Evolutionary conservation across 2,329 filamentous ascomycete species (phyloP), one percentile per base, ranked within the genome.

Genomic region (Diplodia corticola): DNA sequence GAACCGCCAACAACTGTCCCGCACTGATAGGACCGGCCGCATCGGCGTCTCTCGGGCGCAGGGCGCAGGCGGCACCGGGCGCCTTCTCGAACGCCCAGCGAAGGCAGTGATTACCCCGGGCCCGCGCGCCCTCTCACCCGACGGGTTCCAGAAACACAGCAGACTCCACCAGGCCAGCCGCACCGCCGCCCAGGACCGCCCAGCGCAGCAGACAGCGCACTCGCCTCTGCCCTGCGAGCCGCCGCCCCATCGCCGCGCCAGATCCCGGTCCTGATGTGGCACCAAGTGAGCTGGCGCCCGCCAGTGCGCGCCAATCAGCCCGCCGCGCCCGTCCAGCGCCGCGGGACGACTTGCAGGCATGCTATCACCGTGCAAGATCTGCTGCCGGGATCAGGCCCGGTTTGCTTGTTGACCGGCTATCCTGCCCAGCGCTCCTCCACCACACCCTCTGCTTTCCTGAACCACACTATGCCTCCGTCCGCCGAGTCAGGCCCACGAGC

Each of bases 321-420:
- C 28, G 57, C 57, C 28, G n/a, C 40, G 17, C 57, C 28, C 44
- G 7, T 17, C 35, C 44, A 6, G 22, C 57, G 17, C 28, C 6
- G 28, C 57, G 57, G 57, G 57, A 61, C 49, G 57, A n/a, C 44
- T 44, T 61, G 57, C 57, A 61, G 57, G 57, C 57, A 61, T 61
- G 44, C 44, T 61, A 35, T 61, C 57, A 61, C 48, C 12, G 17
- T 49, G 33, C 57, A 49, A 24, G 57, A 61, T 61, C 57, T 49
- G 40, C 57, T 48, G 26, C 57, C 57, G 20, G 57, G 57, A 61
- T 61, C 22, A 33, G 13, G 57, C 57, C 57, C 57, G 22, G 57
- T 49, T 61, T 61, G 40, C 55, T 35, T 26, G 57, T 61, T 61
- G 57, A 49, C 57, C 57, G 57, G 57, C 40, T 49, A 28, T 44